Conservation (phyloP, 225 moss, liverwort and hornwort genomes). For the Ulota crispa region DNA sequence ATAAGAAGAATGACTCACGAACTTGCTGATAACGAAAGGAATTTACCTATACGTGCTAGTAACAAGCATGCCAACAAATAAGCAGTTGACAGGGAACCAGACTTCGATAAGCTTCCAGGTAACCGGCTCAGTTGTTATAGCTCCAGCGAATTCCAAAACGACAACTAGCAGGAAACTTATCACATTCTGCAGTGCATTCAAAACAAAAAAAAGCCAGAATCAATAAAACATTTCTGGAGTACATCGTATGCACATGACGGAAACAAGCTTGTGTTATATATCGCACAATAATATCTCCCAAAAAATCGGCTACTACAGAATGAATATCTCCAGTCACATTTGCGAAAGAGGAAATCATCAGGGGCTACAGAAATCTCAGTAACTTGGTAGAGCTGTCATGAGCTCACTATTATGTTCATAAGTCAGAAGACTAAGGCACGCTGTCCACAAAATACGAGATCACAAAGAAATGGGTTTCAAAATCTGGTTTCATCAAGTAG, state of each 20-base stretch:
- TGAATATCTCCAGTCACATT: background rate
- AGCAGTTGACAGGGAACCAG: conserved; percentile 93
- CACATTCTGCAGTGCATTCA: conserved; percentile 70
- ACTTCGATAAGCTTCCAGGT: conserved; percentile 89
- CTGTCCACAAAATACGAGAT: background rate
- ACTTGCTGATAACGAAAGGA: background rate
- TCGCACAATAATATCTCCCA: background rate
- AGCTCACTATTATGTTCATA: background rate
- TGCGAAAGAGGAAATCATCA: background rate
- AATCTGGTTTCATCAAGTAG: conserved; percentile 1
- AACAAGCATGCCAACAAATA: conserved; percentile 96
- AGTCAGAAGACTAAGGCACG: background rate
- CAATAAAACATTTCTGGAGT: background rate
- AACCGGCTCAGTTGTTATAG: conserved; percentile 81
- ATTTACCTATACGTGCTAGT: conserved; percentile 92
- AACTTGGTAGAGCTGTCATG: background rate
- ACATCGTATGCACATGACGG: background rate
- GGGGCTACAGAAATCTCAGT: background rate
- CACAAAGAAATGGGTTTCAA: background rate
- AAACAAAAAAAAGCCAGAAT: background rate
- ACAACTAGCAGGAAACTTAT: conserved; percentile 81
- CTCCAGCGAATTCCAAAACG: conserved; percentile 62
- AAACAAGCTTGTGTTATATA: background rate
- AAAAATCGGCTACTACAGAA: background rate
- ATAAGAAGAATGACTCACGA: background rate